phyloP scores from a whole-genome alignment of 768 basidiomycete genomes.

The Boletus rubroflammeus region DNA sequence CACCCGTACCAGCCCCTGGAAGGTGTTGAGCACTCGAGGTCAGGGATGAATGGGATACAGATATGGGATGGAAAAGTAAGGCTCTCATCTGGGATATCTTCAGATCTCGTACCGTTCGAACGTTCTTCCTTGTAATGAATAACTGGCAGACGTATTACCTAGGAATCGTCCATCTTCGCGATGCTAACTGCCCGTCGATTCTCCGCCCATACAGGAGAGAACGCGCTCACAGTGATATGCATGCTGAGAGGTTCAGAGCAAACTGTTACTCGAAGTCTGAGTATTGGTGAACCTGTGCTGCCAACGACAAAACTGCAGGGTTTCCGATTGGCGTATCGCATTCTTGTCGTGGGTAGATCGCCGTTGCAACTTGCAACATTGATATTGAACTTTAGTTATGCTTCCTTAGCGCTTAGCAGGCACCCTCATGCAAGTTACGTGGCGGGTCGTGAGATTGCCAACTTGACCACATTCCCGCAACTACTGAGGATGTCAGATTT shows the following conservation, averaged over 20 bases:
- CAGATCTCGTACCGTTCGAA: conserved; percentile 13
- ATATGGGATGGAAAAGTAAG: conserved; percentile 2
- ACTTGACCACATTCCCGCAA: not conserved
- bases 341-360: conserved; percentile 15
- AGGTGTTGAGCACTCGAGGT: conserved; percentile 22
- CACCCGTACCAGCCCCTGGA: conserved; percentile 37
- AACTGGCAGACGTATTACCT: conserved; percentile 14
- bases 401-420: not conserved
- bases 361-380: conserved; percentile 6
- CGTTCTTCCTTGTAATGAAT: conserved; percentile 9
- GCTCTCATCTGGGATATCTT: not conserved
- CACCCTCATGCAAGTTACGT: not conserved
- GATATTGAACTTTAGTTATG: not conserved
- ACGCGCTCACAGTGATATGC: not conserved
- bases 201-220: conserved; percentile 18
- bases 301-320: not conserved
- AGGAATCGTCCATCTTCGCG: conserved; percentile 12
- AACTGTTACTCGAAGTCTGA: not conserved
- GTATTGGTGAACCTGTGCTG: not conserved
- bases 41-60: not conserved
- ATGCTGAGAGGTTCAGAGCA: not conserved
- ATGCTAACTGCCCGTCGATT: conserved; percentile 14
- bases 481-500: not conserved
- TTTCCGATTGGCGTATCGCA: conserved; percentile 10
- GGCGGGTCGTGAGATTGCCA: conserved; percentile 3